These are phyloP conservation scores for Populus davidiana DNA, from an alignment of 345 rosid genomes.

Conservation along the genomic window DNA sequence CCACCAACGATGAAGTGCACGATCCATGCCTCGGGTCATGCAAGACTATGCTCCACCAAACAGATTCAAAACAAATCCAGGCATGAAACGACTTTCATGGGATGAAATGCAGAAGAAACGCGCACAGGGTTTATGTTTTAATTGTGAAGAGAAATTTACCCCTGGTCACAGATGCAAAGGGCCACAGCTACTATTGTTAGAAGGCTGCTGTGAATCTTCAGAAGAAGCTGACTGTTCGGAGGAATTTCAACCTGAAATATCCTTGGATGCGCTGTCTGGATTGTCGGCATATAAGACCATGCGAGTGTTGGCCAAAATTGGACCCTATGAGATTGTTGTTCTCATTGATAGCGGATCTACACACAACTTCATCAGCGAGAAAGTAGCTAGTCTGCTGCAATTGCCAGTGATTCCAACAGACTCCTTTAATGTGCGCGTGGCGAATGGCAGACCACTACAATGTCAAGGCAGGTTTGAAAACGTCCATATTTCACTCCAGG, in stretches of 20 bases:
- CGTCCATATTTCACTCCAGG: background rate
- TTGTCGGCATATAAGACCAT: background rate
- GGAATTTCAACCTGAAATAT: background rate
- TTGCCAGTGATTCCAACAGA: background rate
- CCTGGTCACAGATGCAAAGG: background rate
- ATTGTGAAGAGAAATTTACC: no score
- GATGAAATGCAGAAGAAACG: background rate
- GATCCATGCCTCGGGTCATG: background rate
- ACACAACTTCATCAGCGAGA: background rate
- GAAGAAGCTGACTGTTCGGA: background rate
- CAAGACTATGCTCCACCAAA: no score
- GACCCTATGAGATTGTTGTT: background rate
- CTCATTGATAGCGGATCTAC: background rate
- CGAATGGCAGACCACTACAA: background rate
- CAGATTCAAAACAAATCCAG: no score
- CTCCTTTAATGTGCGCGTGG: background rate
- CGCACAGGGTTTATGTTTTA: no score
- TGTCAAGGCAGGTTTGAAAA: background rate
- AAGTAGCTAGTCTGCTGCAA: background rate
- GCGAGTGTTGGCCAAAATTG: no score
- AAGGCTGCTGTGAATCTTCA: no score
- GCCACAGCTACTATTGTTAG: no score
- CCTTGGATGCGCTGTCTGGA: background rate
- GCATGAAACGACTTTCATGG: background rate
- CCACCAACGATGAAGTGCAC: background rate